Evolutionary conservation across 495 filamentous ascomycete genomes (phyloP).

Genomic region (Daldinia caldariorum): DNA sequence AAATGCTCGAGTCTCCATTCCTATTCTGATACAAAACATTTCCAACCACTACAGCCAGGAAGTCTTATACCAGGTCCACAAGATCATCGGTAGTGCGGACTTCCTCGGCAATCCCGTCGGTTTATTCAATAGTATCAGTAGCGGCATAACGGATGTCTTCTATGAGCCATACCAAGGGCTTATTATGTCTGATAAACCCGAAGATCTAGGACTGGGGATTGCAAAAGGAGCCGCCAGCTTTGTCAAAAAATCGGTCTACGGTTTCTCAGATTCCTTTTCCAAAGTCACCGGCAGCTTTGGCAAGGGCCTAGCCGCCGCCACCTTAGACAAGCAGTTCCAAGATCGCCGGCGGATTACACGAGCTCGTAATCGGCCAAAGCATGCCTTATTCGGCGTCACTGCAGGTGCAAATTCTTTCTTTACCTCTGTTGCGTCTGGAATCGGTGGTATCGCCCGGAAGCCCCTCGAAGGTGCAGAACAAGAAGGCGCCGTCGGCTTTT

Average conservation of each 20-base stretch:
- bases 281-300: slow-evolving; percentile 97
- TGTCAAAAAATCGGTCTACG: slow-evolving; percentile 98
- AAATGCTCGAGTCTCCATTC: slow-evolving; percentile 90
- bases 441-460: slow-evolving; percentile 91
- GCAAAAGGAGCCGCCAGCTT: slow-evolving; percentile 97
- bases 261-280: slow-evolving; percentile 93
- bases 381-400: slow-evolving; percentile 95
- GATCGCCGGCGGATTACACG: slow-evolving; percentile 93
- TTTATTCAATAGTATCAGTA: slow-evolving; percentile 97
- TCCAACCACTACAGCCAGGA: slow-evolving; percentile 96
- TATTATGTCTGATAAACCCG: slow-evolving; percentile 93
- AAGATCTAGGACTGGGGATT: slow-evolving; percentile 92
- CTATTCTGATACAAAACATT: slow-evolving; percentile 82
- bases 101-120: slow-evolving; percentile 99
- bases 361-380: slow-evolving; percentile 92
- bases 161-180: slow-evolving; percentile 98
- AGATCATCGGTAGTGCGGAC: slow-evolving; percentile 95
- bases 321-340: slow-evolving; percentile 98
- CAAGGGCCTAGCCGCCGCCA: slow-evolving; percentile 92
- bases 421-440: slow-evolving; percentile 88
- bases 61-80: slow-evolving; percentile 92
- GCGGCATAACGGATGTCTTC: slow-evolving; percentile 96
- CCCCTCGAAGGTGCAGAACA: slow-evolving; percentile 96
- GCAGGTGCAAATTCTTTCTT: slow-evolving; percentile 95
- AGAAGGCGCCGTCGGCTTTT: slow-evolving; percentile 90